Base-by-base conservation (phyloP, 148 eudicot species). In the Heliamphora exappendiculata region DNA sequence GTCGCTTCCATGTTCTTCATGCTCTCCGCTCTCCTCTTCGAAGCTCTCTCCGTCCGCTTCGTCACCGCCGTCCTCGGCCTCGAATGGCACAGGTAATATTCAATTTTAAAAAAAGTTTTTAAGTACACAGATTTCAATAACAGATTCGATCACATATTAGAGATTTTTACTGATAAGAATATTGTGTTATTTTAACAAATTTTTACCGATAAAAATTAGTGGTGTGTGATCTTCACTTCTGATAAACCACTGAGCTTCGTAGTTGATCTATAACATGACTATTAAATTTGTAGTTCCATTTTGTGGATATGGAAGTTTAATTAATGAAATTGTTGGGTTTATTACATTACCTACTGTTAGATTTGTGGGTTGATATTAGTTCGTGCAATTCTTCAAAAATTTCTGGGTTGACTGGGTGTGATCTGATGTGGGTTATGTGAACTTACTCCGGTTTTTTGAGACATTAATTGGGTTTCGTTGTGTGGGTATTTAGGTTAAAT, bases 11-110 rank as follows among this genome's bases (percentile, higher is more conserved):
- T 91, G 29, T 17, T 91, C 64, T 92, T 95, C 44, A 86, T 95
- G 72, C 87, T 88, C 54, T 69, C 78, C 24, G 81, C 96, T 67
- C 82, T 95, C 14, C 91, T 95, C 17, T 70, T 87, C 55, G 98
- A 95, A 81, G 84, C 81, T 36, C 79, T 95, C 64, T 89, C 93
- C 66, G 98, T 95, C 76, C 94, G 98, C 31, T 95, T 82, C 41
- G 97, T 91, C 55, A 89, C 98, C 7, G 91, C 92, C 31, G 94
- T 95, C 24, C 93, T 92, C 24, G 98, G 98, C 58, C 93, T 89
- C 63, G 90, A 91, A 63, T 95, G 98, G 98, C 96, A 95, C 83
- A 72, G 91, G 98, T 95, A 86, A n/a, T n/a, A 17, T 45, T 31
- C 33, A 17, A 34, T 53, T 7, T 17, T n/a, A n/a, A n/a, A n/a